Evolutionary conservation across 2,329 filamentous ascomycete species (phyloP), one percentile per base, ranked within the genome.

Genomic region (Hypoxylon sp.): DNA sequence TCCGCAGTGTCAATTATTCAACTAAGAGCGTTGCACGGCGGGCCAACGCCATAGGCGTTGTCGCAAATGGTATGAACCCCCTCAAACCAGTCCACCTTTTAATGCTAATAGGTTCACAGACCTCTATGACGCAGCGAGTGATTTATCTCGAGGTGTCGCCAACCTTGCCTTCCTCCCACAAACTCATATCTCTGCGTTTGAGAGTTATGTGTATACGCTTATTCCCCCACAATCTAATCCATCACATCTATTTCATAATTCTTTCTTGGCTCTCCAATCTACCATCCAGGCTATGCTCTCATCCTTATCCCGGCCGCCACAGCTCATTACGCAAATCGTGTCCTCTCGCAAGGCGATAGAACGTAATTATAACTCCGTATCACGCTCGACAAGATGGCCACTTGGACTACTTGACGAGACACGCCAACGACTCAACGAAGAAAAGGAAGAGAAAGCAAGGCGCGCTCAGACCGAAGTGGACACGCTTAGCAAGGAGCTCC

Each of bases 321-420:
- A 89, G 30, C 87, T 98, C 48, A 94, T 98, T 69, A 86, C 86
- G 31, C 89, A 90, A 70, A 97, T 98, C 78, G 85, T 85, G n/a
- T 84, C 87, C 4, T 88, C 92, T 3, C 91, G 91, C 63, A 91
- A 93, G 73, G 88, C 91, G 30, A 90, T 97, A 17, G 91, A 97
- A 72, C 90, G 94, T 22, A 92, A 91, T 74, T 90, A 91, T 72
- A 91, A 88, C 71, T 92, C 92, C 0, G 85, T 97, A 11, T 89
- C 88, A 17, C 89, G 92, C 49, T 90, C 90, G 0, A 91, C 92
- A 59, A 88, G 92, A 66, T 97, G 93, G 93, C 93, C 93, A 7
- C 85, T 95, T 0, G 88, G 91, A 42, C 81, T 98, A 66, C 84
- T 98, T 11, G 96, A 98, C 77, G 96, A 98, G 73, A 94, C 95